Evolutionary conservation across 371 early-diverging fungal genomes (phyloP).

Genomic region (Lichtheimia hyalospora): DNA sequence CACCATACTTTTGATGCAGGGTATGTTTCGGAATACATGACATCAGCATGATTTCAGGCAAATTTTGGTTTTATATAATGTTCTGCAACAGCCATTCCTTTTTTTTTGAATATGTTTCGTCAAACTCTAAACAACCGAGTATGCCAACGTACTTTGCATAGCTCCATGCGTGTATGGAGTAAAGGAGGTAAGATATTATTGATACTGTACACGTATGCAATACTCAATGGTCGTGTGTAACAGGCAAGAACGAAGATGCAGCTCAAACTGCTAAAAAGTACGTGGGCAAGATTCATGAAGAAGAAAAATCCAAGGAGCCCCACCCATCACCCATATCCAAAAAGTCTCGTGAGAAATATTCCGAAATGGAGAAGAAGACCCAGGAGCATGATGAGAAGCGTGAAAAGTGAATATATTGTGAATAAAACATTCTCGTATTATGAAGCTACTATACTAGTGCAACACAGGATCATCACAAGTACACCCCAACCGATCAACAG

Average conservation of each 20-base stretch:
- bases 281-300: constrained; percentile 16
- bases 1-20: no score
- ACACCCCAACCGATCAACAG: constrained; percentile 41
- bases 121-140: not conserved
- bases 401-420: constrained; percentile 3
- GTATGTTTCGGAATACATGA: no score
- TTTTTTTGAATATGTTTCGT: not conserved
- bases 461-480: constrained; percentile 39
- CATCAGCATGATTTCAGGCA: no score
- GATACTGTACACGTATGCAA: no score
- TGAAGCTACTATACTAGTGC: constrained; percentile 17
- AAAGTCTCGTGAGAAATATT: constrained; percentile 5
- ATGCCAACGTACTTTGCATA: not conserved
- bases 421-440: no score
- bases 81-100: no score
- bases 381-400: constrained; percentile 8
- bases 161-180: not conserved
- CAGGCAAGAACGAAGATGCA: constrained; percentile 1
- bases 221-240: no score
- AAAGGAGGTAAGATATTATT: not conserved
- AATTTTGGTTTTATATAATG: no score
- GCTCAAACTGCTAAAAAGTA: constrained; percentile 9
- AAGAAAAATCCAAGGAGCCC: constrained; percentile 13
- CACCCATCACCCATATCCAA: constrained; percentile 14
- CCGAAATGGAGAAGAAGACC: constrained; percentile 14